phyloP scores from a whole-genome alignment of 2,329 filamentous ascomycete species.

The Cladosporium phlei region DNA sequence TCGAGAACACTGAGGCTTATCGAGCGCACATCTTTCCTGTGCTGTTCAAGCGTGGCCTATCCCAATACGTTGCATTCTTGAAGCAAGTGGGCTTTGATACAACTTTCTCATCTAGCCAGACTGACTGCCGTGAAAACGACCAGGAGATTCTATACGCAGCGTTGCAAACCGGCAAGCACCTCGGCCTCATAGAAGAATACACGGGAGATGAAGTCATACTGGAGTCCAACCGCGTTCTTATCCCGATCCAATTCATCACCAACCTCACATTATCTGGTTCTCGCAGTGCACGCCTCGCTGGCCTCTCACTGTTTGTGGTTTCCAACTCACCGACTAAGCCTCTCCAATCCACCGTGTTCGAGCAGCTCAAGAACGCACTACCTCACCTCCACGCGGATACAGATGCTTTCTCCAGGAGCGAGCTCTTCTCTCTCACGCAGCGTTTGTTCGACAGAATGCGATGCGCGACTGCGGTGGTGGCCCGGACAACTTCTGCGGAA shows the following conservation, averaged over 20 bases:
- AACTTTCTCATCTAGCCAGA: constrained; percentile 16
- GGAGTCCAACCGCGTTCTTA: constrained; percentile 44
- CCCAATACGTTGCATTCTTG: constrained; percentile 39
- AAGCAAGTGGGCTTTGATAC: constrained; percentile 35
- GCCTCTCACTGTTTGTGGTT: constrained; percentile 72
- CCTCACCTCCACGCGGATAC: constrained; percentile 67
- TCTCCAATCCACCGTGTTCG: constrained; percentile 59
- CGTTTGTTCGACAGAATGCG: constrained; percentile 72
- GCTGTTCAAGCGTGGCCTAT: constrained; percentile 39
- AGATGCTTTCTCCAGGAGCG: constrained; percentile 79
- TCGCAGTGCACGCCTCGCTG: constrained; percentile 63
- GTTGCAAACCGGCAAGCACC: constrained; percentile 43
- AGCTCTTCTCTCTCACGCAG: constrained; percentile 69
- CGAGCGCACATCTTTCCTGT: constrained; percentile 45
- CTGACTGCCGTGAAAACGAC: neutral
- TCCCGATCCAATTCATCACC: constrained; percentile 44
- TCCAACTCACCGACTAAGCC: constrained; percentile 71
- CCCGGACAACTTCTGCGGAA: constrained; percentile 11
- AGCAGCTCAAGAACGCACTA: constrained; percentile 50
- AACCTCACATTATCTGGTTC: constrained; percentile 35
- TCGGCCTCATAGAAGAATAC: constrained; percentile 41
- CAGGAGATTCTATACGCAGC: constrained; percentile 31
- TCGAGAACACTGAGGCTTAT: constrained; percentile 36
- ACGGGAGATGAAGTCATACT: constrained; percentile 17
- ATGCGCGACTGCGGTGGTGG: constrained; percentile 56